Evolutionary conservation across 2,329 filamentous ascomycete species (phyloP).

Genomic region (Talaromyces piceae): DNA sequence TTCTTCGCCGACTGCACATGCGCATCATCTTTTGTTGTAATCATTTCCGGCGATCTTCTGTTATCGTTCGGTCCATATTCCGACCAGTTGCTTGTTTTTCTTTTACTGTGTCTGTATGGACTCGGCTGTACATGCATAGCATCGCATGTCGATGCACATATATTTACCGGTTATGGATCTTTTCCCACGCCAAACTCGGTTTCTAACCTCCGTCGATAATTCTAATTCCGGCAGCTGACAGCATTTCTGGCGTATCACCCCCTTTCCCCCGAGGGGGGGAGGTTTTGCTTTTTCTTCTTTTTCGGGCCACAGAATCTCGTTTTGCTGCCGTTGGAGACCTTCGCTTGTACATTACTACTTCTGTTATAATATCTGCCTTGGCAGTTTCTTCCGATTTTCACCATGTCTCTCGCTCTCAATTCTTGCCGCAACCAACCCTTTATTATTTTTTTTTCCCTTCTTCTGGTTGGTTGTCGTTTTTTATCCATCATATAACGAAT

Average conservation of each 20-base stretch:
- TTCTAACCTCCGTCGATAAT: conserved; percentile 32
- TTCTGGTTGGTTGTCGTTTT: conserved; percentile 13
- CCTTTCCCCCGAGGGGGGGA: no score
- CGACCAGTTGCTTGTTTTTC: no score
- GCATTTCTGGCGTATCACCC: conserved; percentile 14
- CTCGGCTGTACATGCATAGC: conserved; percentile 31
- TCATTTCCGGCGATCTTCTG: conserved; percentile 13
- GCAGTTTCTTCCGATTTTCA: conserved; percentile 21
- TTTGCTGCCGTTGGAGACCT: conserved; percentile 24
- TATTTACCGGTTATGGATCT: conserved; percentile 10
- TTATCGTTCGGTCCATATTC: conserved; percentile 9
- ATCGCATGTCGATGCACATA: conserved; percentile 16
- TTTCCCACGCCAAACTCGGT: conserved; percentile 6
- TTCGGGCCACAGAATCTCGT: conserved; percentile 2
- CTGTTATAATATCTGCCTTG: conserved; percentile 13
- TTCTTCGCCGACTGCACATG: conserved; percentile 10
- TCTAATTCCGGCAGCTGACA: conserved; percentile 28
- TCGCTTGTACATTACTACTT: conserved; percentile 30
- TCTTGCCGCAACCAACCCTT: conserved; percentile 23
- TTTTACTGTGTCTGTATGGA: conserved; percentile 12
- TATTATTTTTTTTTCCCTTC: conserved; percentile 13
- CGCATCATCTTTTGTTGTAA: conserved; percentile 11
- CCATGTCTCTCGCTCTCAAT: conserved; percentile 23
- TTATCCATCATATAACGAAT: conserved; percentile 22
- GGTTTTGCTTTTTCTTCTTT: conserved; percentile 1